Conservation (phyloP, 495 filamentous ascomycete genomes). For the Chaetomium cochliodes region DNA sequence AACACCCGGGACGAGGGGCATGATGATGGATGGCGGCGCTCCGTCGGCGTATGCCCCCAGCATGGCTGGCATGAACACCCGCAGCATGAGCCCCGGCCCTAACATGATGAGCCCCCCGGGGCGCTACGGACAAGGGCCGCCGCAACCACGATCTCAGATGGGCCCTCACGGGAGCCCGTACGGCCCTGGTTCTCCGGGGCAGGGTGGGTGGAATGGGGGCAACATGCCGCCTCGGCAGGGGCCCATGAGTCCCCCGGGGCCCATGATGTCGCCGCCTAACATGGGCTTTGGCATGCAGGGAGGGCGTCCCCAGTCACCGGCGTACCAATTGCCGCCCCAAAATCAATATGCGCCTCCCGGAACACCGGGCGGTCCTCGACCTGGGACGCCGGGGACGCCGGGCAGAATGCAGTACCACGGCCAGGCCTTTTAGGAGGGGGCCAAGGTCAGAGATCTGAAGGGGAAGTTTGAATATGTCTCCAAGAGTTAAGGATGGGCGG, state of each 20-base stretch:
- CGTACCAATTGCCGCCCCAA: conserved; percentile 34
- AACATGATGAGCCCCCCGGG: conserved; percentile 15
- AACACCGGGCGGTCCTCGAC: conserved; percentile 22
- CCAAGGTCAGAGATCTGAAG: conserved; percentile 25
- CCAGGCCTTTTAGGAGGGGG: conserved; percentile 40
- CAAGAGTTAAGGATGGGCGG: background rate
- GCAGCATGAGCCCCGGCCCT: conserved; percentile 27
- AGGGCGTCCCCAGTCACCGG: conserved; percentile 31
- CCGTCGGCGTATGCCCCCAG: conserved; percentile 35
- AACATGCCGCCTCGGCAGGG: conserved; percentile 15
- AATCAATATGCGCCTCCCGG: conserved; percentile 34
- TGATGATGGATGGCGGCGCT: conserved; percentile 12
- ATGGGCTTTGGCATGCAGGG: conserved; percentile 30
- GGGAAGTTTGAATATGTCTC: conserved; percentile 21
- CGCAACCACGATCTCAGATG: conserved; percentile 25
- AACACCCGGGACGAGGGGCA: conserved; percentile 7
- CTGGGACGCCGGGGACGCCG: conserved; percentile 30
- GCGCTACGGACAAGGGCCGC: conserved; percentile 12
- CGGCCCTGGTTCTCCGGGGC: conserved; percentile 14
- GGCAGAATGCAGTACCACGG: conserved; percentile 39
- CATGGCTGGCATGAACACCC: conserved; percentile 24
- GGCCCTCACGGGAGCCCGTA: conserved; percentile 23
- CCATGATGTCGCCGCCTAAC: conserved; percentile 26
- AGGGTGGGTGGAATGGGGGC: conserved; percentile 27
- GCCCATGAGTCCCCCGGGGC: background rate